A percentile compares a stretch with the other conserved stretches of the same genome.
Conservation (phyloP, 306 rosid genomes). For the Canavalia ensiformis region DNA sequence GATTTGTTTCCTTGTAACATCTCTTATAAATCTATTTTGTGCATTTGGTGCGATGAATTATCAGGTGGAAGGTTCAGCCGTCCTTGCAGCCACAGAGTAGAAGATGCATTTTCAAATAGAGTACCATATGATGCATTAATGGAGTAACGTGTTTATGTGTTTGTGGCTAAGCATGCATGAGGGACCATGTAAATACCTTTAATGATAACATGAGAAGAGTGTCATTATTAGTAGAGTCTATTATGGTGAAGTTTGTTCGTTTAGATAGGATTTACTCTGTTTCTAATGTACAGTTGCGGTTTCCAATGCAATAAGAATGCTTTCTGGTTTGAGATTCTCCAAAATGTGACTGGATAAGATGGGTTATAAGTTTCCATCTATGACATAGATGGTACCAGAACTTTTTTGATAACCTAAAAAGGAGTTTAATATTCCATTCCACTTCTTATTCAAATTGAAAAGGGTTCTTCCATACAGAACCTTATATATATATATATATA, state of each 20-base stretch:
- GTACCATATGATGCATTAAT: conserved; percentile 20
- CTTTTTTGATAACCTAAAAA: too few relatives aligned
- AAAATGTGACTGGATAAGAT: not conserved
- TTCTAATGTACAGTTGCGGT: conserved; percentile 48
- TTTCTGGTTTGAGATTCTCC: conserved; percentile 38
- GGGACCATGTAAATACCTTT: conserved; percentile 47
- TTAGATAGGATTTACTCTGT: conserved; percentile 45
- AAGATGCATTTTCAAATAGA: conserved; percentile 14
- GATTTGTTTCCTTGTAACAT: not conserved
- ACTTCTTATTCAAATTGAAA: too few relatives aligned
- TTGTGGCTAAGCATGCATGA: conserved; percentile 47
- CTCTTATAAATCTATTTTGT: conserved; percentile 1
- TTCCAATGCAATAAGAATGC: conserved; percentile 49
- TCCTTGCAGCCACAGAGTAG: conserved; percentile 74
- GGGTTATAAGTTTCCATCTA: not conserved
- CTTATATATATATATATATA: too few relatives aligned
- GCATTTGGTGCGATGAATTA: conserved; percentile 45
- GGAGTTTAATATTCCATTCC: too few relatives aligned
- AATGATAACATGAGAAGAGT: conserved; percentile 33
- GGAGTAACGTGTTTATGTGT: conserved; percentile 45
- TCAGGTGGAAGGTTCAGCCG: conserved; percentile 94
- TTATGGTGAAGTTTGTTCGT: conserved; percentile 33
- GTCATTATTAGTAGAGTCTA: conserved; percentile 25
- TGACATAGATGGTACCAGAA: too few relatives aligned
- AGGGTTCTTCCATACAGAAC: too few relatives aligned